Conservation (phyloP, 768 basidiomycete species). For the Naganishia onofrii region DNA sequence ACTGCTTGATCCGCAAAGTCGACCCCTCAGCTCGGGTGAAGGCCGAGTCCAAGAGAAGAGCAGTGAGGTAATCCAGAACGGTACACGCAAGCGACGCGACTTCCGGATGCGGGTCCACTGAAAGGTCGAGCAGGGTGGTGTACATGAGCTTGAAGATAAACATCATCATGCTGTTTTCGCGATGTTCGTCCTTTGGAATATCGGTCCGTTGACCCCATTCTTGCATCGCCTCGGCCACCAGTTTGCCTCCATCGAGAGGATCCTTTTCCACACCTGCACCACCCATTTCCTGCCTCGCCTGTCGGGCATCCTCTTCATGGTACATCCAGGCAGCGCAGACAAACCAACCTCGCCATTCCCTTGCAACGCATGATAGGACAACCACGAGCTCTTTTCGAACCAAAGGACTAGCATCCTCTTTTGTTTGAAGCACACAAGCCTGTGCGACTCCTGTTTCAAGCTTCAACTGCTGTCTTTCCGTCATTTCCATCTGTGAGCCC, state of each 20-base stretch:
- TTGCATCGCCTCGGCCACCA: slow-evolving; percentile 67
- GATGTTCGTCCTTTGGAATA: slow-evolving; percentile 61
- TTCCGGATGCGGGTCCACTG: slow-evolving; percentile 87
- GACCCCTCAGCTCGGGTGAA: slow-evolving; percentile 72
- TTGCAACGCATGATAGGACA: slow-evolving; percentile 84
- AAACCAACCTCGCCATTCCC: slow-evolving; percentile 95
- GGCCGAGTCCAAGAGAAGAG: slow-evolving; percentile 81
- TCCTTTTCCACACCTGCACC: slow-evolving; percentile 28
- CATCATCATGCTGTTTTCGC: slow-evolving; percentile 76
- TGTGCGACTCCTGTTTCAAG: slow-evolving; percentile 90
- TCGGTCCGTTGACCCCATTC: slow-evolving; percentile 67
- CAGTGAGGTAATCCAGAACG: slow-evolving; percentile 86
- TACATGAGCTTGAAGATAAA: slow-evolving; percentile 95
- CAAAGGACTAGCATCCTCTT: slow-evolving; percentile 94
- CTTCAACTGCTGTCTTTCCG: slow-evolving; percentile 54
- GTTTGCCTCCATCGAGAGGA: slow-evolving; percentile 53
- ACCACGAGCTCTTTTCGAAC: slow-evolving; percentile 90
- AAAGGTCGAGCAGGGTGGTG: slow-evolving; percentile 79
- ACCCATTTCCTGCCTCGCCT: slow-evolving; percentile 40
- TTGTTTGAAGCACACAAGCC: slow-evolving; percentile 78
- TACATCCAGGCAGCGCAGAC: slow-evolving; percentile 95
- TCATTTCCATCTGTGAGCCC: slow-evolving; percentile 60
- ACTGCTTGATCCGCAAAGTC: slow-evolving; percentile 55
- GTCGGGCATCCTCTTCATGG: slow-evolving; percentile 73
- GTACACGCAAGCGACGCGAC: slow-evolving; percentile 87